Conservation (phyloP, 306 rosid species). For the Inga leiocalycina region DNA sequence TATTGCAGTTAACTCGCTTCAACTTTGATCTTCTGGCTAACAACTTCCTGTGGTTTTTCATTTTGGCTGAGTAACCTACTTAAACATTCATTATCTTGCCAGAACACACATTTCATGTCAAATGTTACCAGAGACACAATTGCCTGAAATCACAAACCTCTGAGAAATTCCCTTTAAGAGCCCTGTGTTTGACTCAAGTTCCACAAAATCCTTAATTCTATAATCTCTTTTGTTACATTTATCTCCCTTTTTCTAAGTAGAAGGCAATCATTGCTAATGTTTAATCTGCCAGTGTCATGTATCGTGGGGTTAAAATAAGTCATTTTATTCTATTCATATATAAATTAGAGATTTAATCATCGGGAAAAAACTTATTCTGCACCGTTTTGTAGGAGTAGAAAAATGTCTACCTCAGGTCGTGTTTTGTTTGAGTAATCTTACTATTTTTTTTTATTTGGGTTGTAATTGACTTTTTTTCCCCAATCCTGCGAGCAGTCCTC, state of each 20-base stretch:
- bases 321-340: neutral
- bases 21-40: neutral
- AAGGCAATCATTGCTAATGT: neutral
- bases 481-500: neutral
- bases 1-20: neutral
- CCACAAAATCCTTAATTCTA: neutral
- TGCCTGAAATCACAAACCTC: neutral
- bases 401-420: neutral
- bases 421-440: neutral
- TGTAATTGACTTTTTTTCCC: neutral
- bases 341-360: too few relatives aligned
- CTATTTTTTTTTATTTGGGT: neutral
- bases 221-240: neutral
- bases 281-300: neutral
- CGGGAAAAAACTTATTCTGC: too few relatives aligned
- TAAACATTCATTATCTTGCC: neutral
- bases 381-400: too few relatives aligned
- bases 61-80: neutral
- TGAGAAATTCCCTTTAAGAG: neutral
- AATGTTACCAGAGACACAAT: neutral
- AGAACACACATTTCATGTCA: neutral
- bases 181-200: neutral
- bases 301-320: neutral
- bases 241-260: neutral
- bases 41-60: neutral